Evolutionary conservation across 371 early-diverging fungal species (phyloP).

Genomic region (Rhizopus stolonifer): DNA sequence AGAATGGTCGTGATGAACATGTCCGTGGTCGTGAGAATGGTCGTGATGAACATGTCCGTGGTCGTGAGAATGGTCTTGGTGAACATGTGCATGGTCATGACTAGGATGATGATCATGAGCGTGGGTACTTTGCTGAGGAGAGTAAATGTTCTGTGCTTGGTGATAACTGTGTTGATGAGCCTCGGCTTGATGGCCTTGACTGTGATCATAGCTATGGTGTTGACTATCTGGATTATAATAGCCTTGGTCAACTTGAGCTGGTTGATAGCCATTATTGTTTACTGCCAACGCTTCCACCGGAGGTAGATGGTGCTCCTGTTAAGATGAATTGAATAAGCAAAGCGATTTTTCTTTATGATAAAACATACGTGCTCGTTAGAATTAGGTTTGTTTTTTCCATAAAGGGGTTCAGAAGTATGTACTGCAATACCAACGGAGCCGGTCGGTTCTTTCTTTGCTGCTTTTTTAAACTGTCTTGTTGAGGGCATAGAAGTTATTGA

Average conservation of each 20-base stretch:
- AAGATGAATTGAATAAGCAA: neutral
- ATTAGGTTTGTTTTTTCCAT: neutral
- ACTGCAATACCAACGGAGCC: neutral
- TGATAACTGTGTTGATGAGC: constrained; percentile 7
- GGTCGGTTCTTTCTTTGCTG: neutral
- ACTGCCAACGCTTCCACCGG: neutral
- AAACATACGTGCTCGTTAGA: neutral
- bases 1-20: constrained; percentile 11
- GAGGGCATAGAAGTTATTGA: neutral
- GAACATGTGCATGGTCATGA: constrained; percentile 19
- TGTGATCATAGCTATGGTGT: neutral
- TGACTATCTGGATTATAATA: neutral
- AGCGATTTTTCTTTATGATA: no score
- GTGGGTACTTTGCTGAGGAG: constrained; percentile 1
- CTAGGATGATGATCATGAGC: constrained; percentile 21
- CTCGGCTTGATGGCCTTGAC: constrained; percentile 11
- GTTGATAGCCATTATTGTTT: neutral
- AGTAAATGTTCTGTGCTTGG: neutral
- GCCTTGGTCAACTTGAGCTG: constrained; percentile 1
- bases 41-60: constrained; percentile 10
- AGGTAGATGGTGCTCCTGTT: neutral
- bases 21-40: constrained; percentile 7
- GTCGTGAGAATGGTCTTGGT: constrained; percentile 26
- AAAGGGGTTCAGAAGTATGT: neutral
- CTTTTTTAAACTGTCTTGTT: constrained; percentile 5